Percentiles rank a stretch among this genome's conserved stretches.
These are phyloP conservation scores for Colletotrichum sp. DNA, from an alignment of 2,329 filamentous ascomycete genomes.

Conservation along the genomic window DNA sequence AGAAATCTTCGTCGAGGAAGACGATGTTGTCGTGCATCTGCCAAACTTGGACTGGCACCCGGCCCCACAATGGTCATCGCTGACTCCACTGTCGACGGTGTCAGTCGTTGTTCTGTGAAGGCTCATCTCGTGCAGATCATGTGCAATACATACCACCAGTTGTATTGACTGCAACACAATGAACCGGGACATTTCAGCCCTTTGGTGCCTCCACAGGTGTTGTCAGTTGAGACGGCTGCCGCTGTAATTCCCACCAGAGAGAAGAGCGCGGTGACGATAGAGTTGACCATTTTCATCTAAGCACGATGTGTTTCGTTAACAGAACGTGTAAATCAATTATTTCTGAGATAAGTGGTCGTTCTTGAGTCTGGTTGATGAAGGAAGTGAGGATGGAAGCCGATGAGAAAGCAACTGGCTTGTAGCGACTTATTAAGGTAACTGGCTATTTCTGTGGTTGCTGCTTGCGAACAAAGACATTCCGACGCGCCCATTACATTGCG, in stretches of 20 bases:
- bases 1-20: not conserved
- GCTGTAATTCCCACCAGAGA: not conserved
- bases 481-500: not conserved
- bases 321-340: not conserved
- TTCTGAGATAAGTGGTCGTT: not conserved
- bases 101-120: not conserved
- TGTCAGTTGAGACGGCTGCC: conserved; percentile 30
- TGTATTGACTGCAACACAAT: conserved; percentile 6
- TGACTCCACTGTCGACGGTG: not conserved
- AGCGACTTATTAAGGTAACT: not conserved
- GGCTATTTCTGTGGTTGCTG: not conserved
- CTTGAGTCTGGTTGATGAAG: not conserved
- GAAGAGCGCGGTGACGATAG: not conserved
- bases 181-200: conserved; percentile 39
- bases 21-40: not conserved
- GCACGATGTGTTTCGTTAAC: not conserved
- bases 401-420: not conserved
- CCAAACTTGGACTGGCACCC: conserved; percentile 8
- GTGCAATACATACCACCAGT: conserved; percentile 1
- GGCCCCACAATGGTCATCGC: not conserved
- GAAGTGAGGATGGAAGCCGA: not conserved
- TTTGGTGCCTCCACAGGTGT: conserved; percentile 42
- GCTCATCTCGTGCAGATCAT: no score
- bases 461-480: not conserved
- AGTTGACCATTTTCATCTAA: not conserved